Base-by-base conservation (phyloP, 768 basidiomycete species). In the Agrocybe pediades region DNA sequence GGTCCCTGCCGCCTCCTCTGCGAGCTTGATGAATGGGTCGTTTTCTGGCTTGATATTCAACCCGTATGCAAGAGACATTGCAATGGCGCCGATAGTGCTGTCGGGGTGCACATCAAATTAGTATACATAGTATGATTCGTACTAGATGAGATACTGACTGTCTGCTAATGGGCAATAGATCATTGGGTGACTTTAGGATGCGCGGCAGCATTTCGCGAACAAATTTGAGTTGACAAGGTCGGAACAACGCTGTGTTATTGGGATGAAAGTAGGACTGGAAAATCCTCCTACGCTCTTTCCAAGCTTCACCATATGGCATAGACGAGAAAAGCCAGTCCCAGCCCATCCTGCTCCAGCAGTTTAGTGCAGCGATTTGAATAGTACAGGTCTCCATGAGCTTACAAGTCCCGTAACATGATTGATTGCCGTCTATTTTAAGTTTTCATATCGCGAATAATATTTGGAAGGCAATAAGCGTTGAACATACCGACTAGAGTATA, bases 41-140 rank as follows among this genome's bases (percentile, higher is more conserved):
- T 76, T 60, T 13, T 60, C 41, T 0, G 72, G 65, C 30, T 68
- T 55, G 8, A 76, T 68, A 11, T 75, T 61, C 17, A 82, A 68
- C 2, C 82, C 83, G 55, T 83, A 82, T 0, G 76, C 74, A 8
- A 80, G 54, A 0, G 70, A 71, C 46, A 82, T 62, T 9, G 76
- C 63, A 17, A 74, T 64, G n/a, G 70, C 66, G 9, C 72, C 78
- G 2, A 75, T 66, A 59, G 75, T 67, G 40, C 78, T 81, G 43
- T 6, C 16, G 23, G 5, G 43, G 41, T 15, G 11, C n/a, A 43
- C 24, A 41, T 21, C 16, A 29, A 21, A 33, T 29, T 36, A 36
- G n/a, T 15, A 17, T 6, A 11, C 39, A 30, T 41, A 24, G 41
- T 16, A 6, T 16, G 52, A 43, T 4, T 13, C 4, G 20, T 19